Base-by-base conservation (phyloP, 1,284 basidiomycete species). In the Pseudozyma tsukubaensis region DNA sequence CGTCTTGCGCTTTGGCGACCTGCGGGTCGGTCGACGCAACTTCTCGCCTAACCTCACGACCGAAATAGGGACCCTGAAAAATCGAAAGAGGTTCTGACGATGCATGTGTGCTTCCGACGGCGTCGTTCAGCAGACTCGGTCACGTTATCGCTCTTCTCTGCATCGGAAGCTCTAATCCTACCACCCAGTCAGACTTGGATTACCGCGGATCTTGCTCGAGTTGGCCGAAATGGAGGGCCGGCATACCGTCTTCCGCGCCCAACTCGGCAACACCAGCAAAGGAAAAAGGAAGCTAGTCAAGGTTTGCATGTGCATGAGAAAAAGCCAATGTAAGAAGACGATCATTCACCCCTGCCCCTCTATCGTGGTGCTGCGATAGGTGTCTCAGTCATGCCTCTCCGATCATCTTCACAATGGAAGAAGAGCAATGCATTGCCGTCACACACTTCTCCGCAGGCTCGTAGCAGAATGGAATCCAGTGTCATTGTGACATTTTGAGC, bases 351-450 rank as follows among this genome's bases (percentile, higher is more conserved):
- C 48, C 16, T 16, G 16, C 34, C 18, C 34, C 32, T 18, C 19
- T 9, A 18, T 43, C 9, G 16, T 50, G 8, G 19, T 13, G 4
- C 3, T 14, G 34, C 24, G 18, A 10, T 21, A 1, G 24, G 24
- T 40, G 50, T 51, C 37, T 51, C 50, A 42, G 19, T 51, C 37
- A 52, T 42, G 50, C 50, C 21, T 19, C 18, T 52, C 50, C 42
- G 50, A 52, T 52, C 50, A 39, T 52, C 39, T 21, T 40, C 4
- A 29, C 18, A 36, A 37, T 29, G 39, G 21, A 14, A 14, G 32
- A 18, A 13, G 29, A n/a, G 35, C 47, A 35, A 49, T 51, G 37
- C 49, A 59, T 50, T 51, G 40, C 40, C 49, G 39, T 34, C 14
- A 35, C n/a, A 29, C 51, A 29, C 47, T 49, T 21, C 35, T 35